These are phyloP conservation scores for Colletotrichum theobromicola DNA, from an alignment of 2,329 filamentous ascomycete genomes.

Conservation along the genomic window DNA sequence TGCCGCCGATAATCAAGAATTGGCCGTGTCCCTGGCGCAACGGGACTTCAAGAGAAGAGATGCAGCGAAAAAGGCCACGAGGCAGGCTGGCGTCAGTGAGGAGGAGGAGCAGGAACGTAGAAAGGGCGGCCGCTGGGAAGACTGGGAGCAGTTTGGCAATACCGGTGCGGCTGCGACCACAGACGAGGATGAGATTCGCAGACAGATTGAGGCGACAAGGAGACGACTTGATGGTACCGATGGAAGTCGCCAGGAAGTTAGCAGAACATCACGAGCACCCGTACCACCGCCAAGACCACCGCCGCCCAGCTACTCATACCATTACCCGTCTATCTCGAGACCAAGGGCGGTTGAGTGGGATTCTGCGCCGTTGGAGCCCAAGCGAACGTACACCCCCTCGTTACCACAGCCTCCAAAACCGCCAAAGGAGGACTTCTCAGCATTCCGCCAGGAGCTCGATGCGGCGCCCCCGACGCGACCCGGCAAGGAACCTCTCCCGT, in stretches of 20 bases:
- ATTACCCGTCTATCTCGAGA: constrained; percentile 63
- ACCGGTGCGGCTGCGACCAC: constrained; percentile 40
- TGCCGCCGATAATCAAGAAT: constrained; percentile 72
- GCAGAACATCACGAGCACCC: constrained; percentile 19
- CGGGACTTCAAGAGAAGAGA: constrained; percentile 74
- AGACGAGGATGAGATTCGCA: constrained; percentile 51
- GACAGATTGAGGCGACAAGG: constrained; percentile 59
- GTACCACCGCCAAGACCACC: constrained; percentile 13
- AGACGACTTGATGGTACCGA: constrained; percentile 46
- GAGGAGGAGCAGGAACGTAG: constrained; percentile 63
- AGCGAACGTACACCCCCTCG: constrained; percentile 14
- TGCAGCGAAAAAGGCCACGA: constrained; percentile 60
- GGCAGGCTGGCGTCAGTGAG: constrained; percentile 60
- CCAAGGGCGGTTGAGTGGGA: constrained; percentile 54
- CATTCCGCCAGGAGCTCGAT: constrained; percentile 9
- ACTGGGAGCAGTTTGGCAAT: constrained; percentile 34
- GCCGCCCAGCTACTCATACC: constrained; percentile 40
- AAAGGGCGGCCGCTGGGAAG: constrained; percentile 48
- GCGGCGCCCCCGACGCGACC: constrained; percentile 10
- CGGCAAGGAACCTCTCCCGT: constrained; percentile 6
- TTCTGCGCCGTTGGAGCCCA: constrained; percentile 23
- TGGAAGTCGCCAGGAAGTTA: constrained; percentile 25
- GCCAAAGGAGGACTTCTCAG: constrained; percentile 29
- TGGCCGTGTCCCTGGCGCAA: constrained; percentile 79
- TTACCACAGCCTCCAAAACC: constrained; percentile 37